A percentile compares a stretch with the other conserved stretches of the same genome.
Evolutionary conservation across 1,284 basidiomycete genomes (phyloP).

Genomic region (Phlebopus sp.): DNA sequence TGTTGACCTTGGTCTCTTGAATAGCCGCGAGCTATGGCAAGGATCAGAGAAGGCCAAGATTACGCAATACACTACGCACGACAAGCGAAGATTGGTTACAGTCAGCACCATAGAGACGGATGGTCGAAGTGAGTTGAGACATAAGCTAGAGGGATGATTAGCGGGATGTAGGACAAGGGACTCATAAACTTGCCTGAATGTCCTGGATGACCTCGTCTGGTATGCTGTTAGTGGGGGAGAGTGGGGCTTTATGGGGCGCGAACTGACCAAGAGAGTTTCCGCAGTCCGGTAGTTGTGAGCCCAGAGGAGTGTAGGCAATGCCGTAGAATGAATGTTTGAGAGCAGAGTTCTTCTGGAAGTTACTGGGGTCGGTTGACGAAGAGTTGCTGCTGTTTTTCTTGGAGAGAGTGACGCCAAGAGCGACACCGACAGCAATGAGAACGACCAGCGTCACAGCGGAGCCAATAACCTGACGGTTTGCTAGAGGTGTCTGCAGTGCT

Average conservation of each 20-base stretch:
- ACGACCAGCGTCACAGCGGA: constrained; percentile 24
- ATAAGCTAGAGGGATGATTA: constrained; percentile 39
- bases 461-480: constrained; percentile 31
- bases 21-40: constrained; percentile 68
- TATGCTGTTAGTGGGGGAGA: constrained; percentile 6
- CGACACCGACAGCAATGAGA: constrained; percentile 31
- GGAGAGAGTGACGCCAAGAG: constrained; percentile 31
- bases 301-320: constrained; percentile 71
- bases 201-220: constrained; percentile 46
- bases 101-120: constrained; percentile 59
- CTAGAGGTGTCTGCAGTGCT: not conserved
- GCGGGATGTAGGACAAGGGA: not conserved
- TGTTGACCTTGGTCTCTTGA: constrained; percentile 83
- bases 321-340: constrained; percentile 68
- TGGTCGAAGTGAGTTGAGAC: constrained; percentile 55
- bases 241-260: not conserved
- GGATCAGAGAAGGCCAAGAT: constrained; percentile 11
- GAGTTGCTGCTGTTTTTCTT: constrained; percentile 25
- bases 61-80: constrained; percentile 25
- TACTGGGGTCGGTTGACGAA: constrained; percentile 51
- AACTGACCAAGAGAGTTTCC: constrained; percentile 45
- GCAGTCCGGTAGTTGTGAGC: constrained; percentile 50
- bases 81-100: constrained; percentile 58
- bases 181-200: constrained; percentile 40
- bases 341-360: constrained; percentile 58